These are phyloP conservation scores for Melanomma pulvis-pyrius DNA, from an alignment of 495 filamentous ascomycete genomes.

Conservation along the genomic window DNA sequence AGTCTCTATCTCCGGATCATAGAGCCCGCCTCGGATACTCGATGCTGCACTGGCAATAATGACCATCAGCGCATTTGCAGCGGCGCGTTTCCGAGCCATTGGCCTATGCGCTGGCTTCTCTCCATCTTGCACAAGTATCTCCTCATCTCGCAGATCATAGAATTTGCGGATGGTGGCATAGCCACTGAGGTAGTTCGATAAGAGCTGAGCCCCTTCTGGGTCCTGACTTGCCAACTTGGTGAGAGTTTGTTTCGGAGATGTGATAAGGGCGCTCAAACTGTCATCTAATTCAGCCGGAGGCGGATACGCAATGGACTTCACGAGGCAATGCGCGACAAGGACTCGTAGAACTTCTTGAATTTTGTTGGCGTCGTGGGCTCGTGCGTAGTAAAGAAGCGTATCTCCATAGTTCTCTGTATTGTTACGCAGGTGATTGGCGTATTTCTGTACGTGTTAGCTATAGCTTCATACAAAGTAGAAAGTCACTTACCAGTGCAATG, in stretches of 20 bases:
- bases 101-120: slow-evolving; percentile 29
- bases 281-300: slow-evolving; percentile 67
- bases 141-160: slow-evolving; percentile 80
- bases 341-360: slow-evolving; percentile 79
- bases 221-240: slow-evolving; percentile 66
- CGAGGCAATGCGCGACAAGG: slow-evolving; percentile 82
- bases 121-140: slow-evolving; percentile 37
- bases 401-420: slow-evolving; percentile 74
- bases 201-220: slow-evolving; percentile 73
- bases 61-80: slow-evolving; percentile 70
- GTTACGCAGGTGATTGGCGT: slow-evolving; percentile 69
- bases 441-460: slow-evolving; percentile 57
- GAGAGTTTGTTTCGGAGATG: slow-evolving; percentile 66
- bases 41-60: slow-evolving; percentile 82
- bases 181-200: slow-evolving; percentile 82
- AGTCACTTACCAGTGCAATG: slow-evolving; percentile 70
- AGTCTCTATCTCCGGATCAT: slow-evolving; percentile 73
- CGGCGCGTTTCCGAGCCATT: slow-evolving; percentile 63
- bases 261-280: slow-evolving; percentile 65
- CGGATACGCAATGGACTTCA: slow-evolving; percentile 79
- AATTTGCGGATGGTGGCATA: slow-evolving; percentile 86
- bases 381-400: slow-evolving; percentile 82
- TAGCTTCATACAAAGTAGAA: slow-evolving; percentile 1
- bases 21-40: slow-evolving; percentile 85
- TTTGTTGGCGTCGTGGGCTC: slow-evolving; percentile 72